Conservation (phyloP, 2,329 filamentous ascomycete species). For the Elsinoe perseae region DNA sequence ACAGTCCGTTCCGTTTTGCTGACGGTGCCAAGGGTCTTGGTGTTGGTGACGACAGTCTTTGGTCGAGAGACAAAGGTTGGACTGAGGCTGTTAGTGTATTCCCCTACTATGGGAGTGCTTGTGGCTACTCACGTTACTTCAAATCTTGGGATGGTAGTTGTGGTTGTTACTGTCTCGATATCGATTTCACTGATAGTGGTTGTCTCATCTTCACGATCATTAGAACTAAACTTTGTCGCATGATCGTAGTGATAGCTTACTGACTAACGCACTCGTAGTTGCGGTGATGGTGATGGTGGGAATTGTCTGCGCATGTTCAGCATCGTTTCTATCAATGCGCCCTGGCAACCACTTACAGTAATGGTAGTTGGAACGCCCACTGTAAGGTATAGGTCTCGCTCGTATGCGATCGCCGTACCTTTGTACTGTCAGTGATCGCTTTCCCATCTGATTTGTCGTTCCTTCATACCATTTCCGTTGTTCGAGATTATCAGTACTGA, state of each 20-base stretch:
- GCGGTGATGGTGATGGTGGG: slow-evolving; percentile 5
- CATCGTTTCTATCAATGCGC: neutral
- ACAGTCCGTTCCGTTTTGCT: slow-evolving; percentile 20
- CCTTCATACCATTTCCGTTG: slow-evolving; percentile 32
- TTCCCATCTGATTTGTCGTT: neutral
- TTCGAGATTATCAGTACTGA: slow-evolving; percentile 38
- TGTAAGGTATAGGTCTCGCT: slow-evolving; percentile 35
- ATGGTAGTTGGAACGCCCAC: slow-evolving; percentile 30
- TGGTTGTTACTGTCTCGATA: neutral
- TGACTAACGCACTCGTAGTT: neutral
- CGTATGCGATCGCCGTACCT: slow-evolving; percentile 37
- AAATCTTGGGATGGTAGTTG: slow-evolving; percentile 15
- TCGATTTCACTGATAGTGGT: slow-evolving; percentile 22
- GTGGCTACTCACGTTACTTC: slow-evolving; percentile 7
- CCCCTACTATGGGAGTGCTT: neutral
- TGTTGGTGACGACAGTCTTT: slow-evolving; percentile 23
- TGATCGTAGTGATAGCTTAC: neutral
- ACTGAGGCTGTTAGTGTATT: slow-evolving; percentile 5
- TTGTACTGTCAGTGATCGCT: neutral
- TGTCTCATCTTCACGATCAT: slow-evolving; percentile 16
- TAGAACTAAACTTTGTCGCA: neutral
- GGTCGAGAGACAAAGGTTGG: slow-evolving; percentile 20
- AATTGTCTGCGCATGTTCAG: neutral
- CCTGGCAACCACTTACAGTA: slow-evolving; percentile 19
- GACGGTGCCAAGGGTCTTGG: slow-evolving; percentile 27